Evolutionary conservation across 208 protist species (phyloP), one percentile per base, ranked within the genome.

Genomic region (Leishmania major): DNA sequence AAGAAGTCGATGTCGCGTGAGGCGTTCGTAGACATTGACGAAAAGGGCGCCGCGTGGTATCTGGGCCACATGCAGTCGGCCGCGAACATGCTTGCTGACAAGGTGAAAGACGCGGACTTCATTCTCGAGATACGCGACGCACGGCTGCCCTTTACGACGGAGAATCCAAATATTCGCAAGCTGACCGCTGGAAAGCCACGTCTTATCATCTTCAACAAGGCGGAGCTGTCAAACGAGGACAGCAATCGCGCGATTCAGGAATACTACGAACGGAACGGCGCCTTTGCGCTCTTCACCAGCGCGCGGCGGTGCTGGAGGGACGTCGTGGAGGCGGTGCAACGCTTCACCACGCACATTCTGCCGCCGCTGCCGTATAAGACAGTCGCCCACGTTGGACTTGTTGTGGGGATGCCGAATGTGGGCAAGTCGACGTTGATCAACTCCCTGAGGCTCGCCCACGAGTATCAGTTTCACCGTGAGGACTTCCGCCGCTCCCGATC

Each of bases 341-440:
- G 92, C 74, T 96, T 98, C 86, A 90, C 93, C 7, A 94, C 92
- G 40, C 89, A 95, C 73, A 82, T 96, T 37, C 79, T 96, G 43
- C 90, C 91, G 0, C 79, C 87, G 25, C 92, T 90, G 72, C 72
- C 66, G 6, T 97, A 93, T 83, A 91, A 90, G 51, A 96, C 91
- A 1, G 88, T 93, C 1, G 95, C 96, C 8, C 87, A 96, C 73
- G 78, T 98, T 43, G 92, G 96, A 5, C 89, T 98, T 45, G 95
- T 98, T 0, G 95, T 98, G 22, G 98, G 98, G 19, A 97, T 98
- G 94, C 98, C 98, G 0, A 99, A 99, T 83, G 96, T 98, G 47
- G 98, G 98, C 66, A 99, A 99, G 83, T 98, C 97, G 0, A 98
- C 97, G 3, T 89, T 99, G 43, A 98, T 99, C 82, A 98, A 99